Conservation (phyloP, 768 basidiomycete genomes). For the Trametes coccinea region DNA sequence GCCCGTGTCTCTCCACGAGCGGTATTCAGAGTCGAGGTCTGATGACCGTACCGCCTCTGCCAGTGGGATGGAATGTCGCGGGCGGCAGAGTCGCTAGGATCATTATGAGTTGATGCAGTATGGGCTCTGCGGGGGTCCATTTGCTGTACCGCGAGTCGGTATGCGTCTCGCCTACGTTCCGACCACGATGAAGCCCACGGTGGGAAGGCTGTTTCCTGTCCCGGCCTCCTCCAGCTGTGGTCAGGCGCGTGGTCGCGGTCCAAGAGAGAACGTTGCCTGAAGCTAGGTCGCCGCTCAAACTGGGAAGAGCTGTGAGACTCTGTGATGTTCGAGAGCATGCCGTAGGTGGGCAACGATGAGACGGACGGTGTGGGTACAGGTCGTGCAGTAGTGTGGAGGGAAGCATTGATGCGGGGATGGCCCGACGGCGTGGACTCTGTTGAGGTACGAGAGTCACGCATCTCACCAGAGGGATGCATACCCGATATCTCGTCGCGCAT, state of each 20-base stretch:
- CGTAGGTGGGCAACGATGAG: background rate
- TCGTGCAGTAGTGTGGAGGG: background rate
- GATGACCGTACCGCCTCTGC: background rate
- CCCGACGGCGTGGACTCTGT: too few relatives aligned
- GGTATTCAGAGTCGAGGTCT: background rate
- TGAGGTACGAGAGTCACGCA: too few relatives aligned
- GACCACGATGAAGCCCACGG: background rate
- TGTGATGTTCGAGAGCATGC: background rate
- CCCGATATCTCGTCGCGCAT: too few relatives aligned
- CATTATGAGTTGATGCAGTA: background rate
- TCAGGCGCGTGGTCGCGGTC: conserved; percentile 15
- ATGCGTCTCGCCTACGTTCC: background rate
- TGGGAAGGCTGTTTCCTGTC: background rate
- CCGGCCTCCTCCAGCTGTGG: background rate
- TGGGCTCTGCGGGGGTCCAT: background rate
- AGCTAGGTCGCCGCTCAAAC: background rate
- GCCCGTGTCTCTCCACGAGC: background rate
- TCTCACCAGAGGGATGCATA: too few relatives aligned
- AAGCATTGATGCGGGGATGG: too few relatives aligned
- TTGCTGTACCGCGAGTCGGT: background rate
- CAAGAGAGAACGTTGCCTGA: conserved; percentile 10
- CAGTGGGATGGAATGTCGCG: background rate
- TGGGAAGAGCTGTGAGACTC: conserved; percentile 8
- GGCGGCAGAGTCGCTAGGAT: background rate
- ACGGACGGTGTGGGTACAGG: background rate